Percentiles rank a stretch among this genome's conserved stretches.
Evolutionary conservation across 257 asterid species (phyloP).

Genomic region (Solanum sparsipilum): DNA sequence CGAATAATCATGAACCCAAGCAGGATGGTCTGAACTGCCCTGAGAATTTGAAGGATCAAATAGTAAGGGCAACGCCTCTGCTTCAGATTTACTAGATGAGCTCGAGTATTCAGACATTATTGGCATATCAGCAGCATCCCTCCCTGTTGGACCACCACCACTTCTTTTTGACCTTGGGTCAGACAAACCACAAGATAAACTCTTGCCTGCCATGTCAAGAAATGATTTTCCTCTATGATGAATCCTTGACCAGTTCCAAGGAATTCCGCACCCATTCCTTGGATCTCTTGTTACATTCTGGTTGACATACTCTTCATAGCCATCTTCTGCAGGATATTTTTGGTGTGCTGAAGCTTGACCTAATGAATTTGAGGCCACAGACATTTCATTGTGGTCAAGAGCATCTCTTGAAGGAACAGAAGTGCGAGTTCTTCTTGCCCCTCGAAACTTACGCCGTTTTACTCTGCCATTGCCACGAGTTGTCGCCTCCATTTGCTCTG

Average conservation of each 20-base stretch:
- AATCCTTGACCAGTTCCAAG: constrained; percentile 92
- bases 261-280: constrained; percentile 81
- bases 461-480: constrained; percentile 33
- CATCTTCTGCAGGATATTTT: constrained; percentile 29
- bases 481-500: constrained; percentile 25
- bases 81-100: constrained; percentile 60
- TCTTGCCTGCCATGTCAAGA: constrained; percentile 85
- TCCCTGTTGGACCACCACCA: constrained; percentile 17
- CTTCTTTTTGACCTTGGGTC: constrained; percentile 60
- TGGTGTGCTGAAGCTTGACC: constrained; percentile 33
- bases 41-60: constrained; percentile 67
- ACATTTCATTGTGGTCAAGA: constrained; percentile 56
- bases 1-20: constrained; percentile 70
- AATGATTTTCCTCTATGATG: constrained; percentile 81
- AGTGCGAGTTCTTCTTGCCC: constrained; percentile 55
- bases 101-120: constrained; percentile 46
- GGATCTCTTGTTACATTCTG: constrained; percentile 37
- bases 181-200: constrained; percentile 86
- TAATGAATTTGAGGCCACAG: constrained; percentile 82
- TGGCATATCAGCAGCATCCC: constrained; percentile 36
- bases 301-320: constrained; percentile 26
- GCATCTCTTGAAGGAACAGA: constrained; percentile 37
- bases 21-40: constrained; percentile 56
- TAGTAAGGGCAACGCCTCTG: constrained; percentile 77
- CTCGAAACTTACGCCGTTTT: constrained; percentile 69